Conservation (phyloP, 441 rosid species). For the Mallotus japonicus region DNA sequence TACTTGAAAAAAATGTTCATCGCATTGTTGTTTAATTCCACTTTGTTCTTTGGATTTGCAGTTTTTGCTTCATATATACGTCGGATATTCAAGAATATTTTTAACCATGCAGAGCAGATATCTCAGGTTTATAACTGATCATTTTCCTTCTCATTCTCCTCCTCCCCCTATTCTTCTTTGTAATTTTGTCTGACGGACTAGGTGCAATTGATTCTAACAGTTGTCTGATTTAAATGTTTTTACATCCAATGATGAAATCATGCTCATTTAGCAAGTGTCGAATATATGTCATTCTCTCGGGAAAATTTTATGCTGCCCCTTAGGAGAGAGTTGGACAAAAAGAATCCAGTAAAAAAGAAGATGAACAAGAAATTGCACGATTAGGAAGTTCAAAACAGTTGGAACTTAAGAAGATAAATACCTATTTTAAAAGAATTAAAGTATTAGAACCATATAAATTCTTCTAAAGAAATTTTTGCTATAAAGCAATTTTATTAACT, state of each 20-base stretch:
- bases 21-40: constrained; percentile 2
- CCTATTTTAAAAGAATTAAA: not conserved
- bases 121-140: constrained; percentile 58
- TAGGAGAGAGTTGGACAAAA: not conserved
- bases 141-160: not conserved
- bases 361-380: not conserved
- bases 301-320: not conserved
- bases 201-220: not conserved
- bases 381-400: not conserved
- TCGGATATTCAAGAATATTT: constrained; percentile 84
- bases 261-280: not conserved
- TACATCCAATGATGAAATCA: not conserved
- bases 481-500: not conserved
- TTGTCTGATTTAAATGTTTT: not conserved
- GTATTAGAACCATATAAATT: not conserved
- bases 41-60: constrained; percentile 32
- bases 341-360: not conserved
- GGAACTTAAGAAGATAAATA: not conserved
- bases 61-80: constrained; percentile 80
- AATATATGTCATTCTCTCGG: not conserved
- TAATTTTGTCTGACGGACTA: not conserved
- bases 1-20: not conserved
- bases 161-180: not conserved
- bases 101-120: constrained; percentile 88
- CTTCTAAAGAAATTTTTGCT: not conserved